Conservation (phyloP, 352 stramenopile genomes). For the Peronospora farinosa region DNA sequence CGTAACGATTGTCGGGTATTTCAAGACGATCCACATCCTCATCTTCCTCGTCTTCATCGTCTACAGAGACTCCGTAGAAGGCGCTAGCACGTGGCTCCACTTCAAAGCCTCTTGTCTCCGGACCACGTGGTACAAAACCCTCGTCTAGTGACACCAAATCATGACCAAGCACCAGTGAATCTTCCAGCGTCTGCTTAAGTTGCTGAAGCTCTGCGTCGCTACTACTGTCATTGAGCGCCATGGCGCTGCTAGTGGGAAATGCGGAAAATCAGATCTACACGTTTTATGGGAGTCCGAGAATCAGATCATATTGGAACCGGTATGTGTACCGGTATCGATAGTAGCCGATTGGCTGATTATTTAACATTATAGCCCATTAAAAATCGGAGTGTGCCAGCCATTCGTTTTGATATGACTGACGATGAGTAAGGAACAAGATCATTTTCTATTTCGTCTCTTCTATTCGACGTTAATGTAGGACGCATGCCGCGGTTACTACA, state of each 20-base stretch:
- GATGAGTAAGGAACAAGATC: slow-evolving; percentile 1
- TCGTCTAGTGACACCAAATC: slow-evolving; percentile 52
- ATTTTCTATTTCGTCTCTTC: slow-evolving; percentile 17
- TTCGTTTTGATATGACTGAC: slow-evolving; percentile 10
- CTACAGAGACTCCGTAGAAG: slow-evolving; percentile 21
- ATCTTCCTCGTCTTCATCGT: slow-evolving; percentile 36
- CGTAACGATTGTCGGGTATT: slow-evolving; percentile 57
- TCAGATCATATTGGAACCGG: not conserved
- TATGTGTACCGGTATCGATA: not conserved
- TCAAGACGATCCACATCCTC: slow-evolving; percentile 41
- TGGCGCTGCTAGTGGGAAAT: slow-evolving; percentile 1
- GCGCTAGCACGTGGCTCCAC: slow-evolving; percentile 31
- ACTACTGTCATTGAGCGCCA: slow-evolving; percentile 30
- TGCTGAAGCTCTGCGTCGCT: slow-evolving; percentile 50
- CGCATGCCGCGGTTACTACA: no score
- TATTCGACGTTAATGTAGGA: no score
- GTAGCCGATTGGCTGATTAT: no score
- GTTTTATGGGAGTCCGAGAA: not conserved
- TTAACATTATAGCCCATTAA: slow-evolving; percentile 17
- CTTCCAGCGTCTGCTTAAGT: slow-evolving; percentile 53
- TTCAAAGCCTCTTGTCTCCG: slow-evolving; percentile 58
- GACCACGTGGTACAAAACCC: slow-evolving; percentile 58
- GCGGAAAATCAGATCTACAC: not conserved
- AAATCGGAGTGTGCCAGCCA: slow-evolving; percentile 6
- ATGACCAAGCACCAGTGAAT: slow-evolving; percentile 41